Base-by-base conservation (phyloP, 257 asterid genomes). In the Forsythia suspensa region DNA sequence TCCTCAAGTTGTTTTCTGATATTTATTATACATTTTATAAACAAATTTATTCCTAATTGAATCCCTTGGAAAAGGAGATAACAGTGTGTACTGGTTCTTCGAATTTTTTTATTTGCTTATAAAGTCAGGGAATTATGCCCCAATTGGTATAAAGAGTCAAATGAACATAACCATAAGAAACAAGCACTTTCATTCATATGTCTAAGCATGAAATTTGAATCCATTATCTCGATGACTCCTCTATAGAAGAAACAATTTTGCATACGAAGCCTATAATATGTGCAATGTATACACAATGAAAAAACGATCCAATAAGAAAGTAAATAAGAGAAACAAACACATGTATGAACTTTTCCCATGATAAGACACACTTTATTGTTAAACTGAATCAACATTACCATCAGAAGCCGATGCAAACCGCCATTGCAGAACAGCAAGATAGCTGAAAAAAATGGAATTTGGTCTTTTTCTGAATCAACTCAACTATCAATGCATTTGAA, bases 401-500 rank as follows among this genome's bases (percentile, higher is more conserved):
- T 8, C 70, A 63, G 37, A 63, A 63, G 70, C 18, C 5, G 6
- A 8, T 24, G 0, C 70, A 63, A 24, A 63, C 70, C 15, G 16
- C 70, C 70, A 63, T 63, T 63, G 70, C 13, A 21, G 40, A 63
- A 63, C 70, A 63, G 38, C 70, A 63, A 63, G 15, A 9, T 63
- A 21, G 39, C 70, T 63, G 70, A 24, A 63, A 63, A 63, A 63
- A 63, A 8, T 21, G 70, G 2, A 9, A 10, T 21, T 63, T 11
- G 18, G 6, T n/a, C 36, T 3, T 61, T 61, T 24, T 3, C 38
- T 63, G 70, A 63, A 63, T 63, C 18, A 29, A 29, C 70, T 88
- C 89, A 88, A 29, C 75, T 82, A 66, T 88, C 89, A 15, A 88
- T 76, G 74, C 91, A 86, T 68, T 86, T 84, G 84, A 84, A 84